Evolutionary conservation across 2,329 filamentous ascomycete genomes (phyloP).

Genomic region (Colletotrichum graminicola): DNA sequence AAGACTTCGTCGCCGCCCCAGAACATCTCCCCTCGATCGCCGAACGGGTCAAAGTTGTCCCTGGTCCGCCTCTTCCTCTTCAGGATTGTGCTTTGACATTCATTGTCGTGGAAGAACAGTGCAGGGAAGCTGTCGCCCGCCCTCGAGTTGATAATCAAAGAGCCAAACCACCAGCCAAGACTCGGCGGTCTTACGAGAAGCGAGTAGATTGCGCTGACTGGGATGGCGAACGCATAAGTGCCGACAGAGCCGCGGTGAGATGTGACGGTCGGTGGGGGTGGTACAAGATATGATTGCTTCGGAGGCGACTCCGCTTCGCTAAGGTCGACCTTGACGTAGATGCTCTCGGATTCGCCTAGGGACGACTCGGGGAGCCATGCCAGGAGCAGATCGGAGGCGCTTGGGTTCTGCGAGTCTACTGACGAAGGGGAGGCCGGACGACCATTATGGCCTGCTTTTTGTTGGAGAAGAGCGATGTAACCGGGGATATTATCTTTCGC

Average conservation of each 20-base stretch:
- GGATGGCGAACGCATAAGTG: slow-evolving; percentile 91
- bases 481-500: slow-evolving; percentile 96
- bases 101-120: slow-evolving; percentile 96
- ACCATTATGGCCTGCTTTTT: slow-evolving; percentile 70
- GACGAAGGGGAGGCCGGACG: slow-evolving; percentile 59
- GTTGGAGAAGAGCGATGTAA: slow-evolving; percentile 92
- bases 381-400: slow-evolving; percentile 81
- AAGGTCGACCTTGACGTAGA: slow-evolving; percentile 96
- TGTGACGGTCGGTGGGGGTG: slow-evolving; percentile 88
- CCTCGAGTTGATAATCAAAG: slow-evolving; percentile 90
- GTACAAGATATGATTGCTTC: slow-evolving; percentile 89
- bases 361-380: slow-evolving; percentile 94
- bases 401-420: slow-evolving; percentile 55
- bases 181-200: slow-evolving; percentile 91
- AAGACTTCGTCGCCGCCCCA: slow-evolving; percentile 98
- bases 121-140: slow-evolving; percentile 94
- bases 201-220: slow-evolving; percentile 90
- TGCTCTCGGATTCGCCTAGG: slow-evolving; percentile 85
- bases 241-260: slow-evolving; percentile 78
- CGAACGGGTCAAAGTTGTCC: slow-evolving; percentile 92
- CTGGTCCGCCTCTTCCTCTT: slow-evolving; percentile 89
- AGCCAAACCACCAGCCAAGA: slow-evolving; percentile 98
- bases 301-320: slow-evolving; percentile 84
- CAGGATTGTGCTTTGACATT: slow-evolving; percentile 94
- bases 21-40: slow-evolving; percentile 86